Evolutionary conservation across 768 basidiomycete species (phyloP).

Genomic region (Gloeophyllum trabeum): DNA sequence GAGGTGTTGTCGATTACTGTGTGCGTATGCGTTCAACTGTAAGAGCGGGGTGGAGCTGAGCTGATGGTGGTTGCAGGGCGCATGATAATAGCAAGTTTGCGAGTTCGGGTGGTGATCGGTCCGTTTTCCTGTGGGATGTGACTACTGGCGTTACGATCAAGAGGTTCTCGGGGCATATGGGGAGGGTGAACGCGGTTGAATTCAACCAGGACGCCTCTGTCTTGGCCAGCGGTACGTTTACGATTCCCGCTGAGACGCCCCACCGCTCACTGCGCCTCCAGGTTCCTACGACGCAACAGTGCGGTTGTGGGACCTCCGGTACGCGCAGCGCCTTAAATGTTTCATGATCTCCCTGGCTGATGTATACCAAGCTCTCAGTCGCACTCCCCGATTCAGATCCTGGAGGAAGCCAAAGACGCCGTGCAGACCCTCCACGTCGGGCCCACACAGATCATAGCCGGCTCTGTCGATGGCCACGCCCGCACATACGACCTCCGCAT

Average conservation of each 20-base stretch:
- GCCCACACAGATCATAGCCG: constrained; percentile 57
- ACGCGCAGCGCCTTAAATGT: constrained; percentile 10
- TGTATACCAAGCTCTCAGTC: constrained; percentile 44
- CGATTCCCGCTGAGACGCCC: constrained; percentile 4
- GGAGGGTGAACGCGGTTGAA: constrained; percentile 83
- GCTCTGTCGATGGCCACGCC: constrained; percentile 86
- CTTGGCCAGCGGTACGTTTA: constrained; percentile 66
- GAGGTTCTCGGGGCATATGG: constrained; percentile 79
- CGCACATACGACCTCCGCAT: constrained; percentile 92
- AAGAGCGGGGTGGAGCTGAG: not conserved
- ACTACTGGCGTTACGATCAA: constrained; percentile 75
- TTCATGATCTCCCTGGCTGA: not conserved
- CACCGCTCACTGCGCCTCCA: constrained; percentile 17
- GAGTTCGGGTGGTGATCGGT: constrained; percentile 88
- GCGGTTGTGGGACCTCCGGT: constrained; percentile 89
- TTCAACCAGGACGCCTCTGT: constrained; percentile 85
- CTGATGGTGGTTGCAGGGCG: constrained; percentile 35
- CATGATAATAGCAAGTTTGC: constrained; percentile 93
- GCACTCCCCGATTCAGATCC: constrained; percentile 79
- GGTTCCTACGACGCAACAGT: constrained; percentile 92
- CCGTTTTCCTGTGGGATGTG: constrained; percentile 95
- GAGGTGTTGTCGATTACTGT: constrained; percentile 88
- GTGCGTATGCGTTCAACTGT: constrained; percentile 33
- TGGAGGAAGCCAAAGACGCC: constrained; percentile 83
- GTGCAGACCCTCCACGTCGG: constrained; percentile 71